Base-by-base conservation (phyloP, 1,139 yeast genomes). In the Suhomyces chickasaworum region DNA sequence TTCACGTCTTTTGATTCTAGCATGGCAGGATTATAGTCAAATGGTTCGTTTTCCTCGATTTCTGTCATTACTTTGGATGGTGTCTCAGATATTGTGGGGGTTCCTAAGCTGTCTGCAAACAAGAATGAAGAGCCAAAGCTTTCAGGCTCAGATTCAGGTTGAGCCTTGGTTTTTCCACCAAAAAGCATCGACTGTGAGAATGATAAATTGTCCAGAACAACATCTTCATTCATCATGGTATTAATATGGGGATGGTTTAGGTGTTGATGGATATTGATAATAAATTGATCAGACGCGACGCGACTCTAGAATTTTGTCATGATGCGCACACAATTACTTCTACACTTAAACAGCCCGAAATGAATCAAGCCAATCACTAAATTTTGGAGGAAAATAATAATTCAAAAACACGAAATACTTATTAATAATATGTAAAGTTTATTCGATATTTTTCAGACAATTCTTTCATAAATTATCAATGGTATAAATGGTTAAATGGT, bases 1-100 rank as follows among this genome's bases (percentile, higher is more conserved):
- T 57, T 63, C 23, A 63, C 68, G 25, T 55, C 49, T 44, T 63
- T 64, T 15, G 45, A 22, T 2, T 27, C 38, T 12, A 32, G 8
- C 8, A 13, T 20, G 29, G 40, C 42, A 3, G 48, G 48, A 12
- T 32, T 22, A 8, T 38, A 17, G 25, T 45, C 43, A 3, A 34
- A 13, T 10, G 20, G 32, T n/a, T 15, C 32, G 6, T 17, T 12
- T 12, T 17, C 33, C 12, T 18, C 20, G 13, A 10, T 2, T n/a
- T 17, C 36, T 12, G 10, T 13, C 3, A 29, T 29, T 29, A 6
- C 3, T 29, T 29, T 4, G 15, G 32, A 6, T 29, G 17, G 32
- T 29, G 17, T 29, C 5, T 29, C 13, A 29, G 32, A 2, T 3
- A 29, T 16, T 33, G 29, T 30, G 32, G 38, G 21, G 15, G 27